Evolutionary conservation across 495 filamentous ascomycete genomes (phyloP), one percentile per base, ranked within the genome.

Genomic region (Aspergillus biplanus): DNA sequence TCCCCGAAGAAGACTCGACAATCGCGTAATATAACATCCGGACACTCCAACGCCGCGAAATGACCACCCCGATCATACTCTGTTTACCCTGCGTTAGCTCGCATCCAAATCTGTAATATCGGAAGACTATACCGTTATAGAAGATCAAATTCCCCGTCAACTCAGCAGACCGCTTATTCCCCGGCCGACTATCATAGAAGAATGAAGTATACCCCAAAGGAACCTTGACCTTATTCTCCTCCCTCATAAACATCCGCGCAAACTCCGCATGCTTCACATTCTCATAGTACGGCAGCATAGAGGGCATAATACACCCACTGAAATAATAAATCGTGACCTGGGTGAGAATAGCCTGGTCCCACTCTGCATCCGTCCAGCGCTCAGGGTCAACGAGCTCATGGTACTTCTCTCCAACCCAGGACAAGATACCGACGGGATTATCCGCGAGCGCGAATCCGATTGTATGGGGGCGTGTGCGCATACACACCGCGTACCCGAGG

Each of bases 321-420:
- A 73, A 65, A 55, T 70, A 78, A 47, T 72, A 75, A n/a, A 78
- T 62, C 35, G 75, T 76, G 11, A 71, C 69, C 11, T 58, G 58
- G 2, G 62, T 59, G 16, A 76, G 35, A 33, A 76, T 64, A 32
- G 11, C 49, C 35, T 65, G 58, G 46, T 65, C 54, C 34, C 60
- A 46, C 1, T 55, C n/a, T 32, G 56, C 58, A 57, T 15, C 12
- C 53, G 61, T 66, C 59, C 71, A 70, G 6, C 60, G 63, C 33
- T 67, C 71, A 15, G 5, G 63, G 52, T 9, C 54, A 50, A 18
- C 42, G 11, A 18, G 47, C 58, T 58, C 54, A 33, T 57, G 47
- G 13, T 69, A 75, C 58, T 78, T 78, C 58, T 76, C 74, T 0
- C 75, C 71, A 6, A 76, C 59, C 76, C 78, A 81, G 2, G 61